Base-by-base conservation (phyloP, 306 rosid species). In the Fragaria vesca region DNA sequence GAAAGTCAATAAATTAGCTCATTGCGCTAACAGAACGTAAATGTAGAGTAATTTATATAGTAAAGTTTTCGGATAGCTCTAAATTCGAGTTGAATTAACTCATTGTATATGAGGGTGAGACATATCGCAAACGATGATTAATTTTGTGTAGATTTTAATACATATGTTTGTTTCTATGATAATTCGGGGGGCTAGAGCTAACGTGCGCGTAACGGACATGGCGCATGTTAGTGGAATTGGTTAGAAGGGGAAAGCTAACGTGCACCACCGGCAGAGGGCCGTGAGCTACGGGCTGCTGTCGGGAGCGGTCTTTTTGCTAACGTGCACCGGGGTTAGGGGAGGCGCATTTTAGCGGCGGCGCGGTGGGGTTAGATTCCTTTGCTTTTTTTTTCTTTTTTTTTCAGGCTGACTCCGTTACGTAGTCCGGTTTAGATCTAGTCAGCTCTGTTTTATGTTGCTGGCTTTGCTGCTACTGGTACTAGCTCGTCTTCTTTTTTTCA, bases 171-270 rank as follows among this genome's bases (percentile, higher is more conserved):
- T 60, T 60, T 32, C 36, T 63, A 17, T 42, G 45, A 8, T 42
- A 42, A 8, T 15, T 65, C 15, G 9, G 15, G 38, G n/a, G 8
- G 12, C 8, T 65, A 5, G 65, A 36, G 8, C 76, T 73, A 73
- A 48, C 69, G 17, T 63, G 73, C 18, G 17, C 68, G 1, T 12
- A 15, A 7, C 13, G 40, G 55, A n/a, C 26, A 47, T 62, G 76
- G 79, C 60, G 46, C 66, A 52, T 57, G 55, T 73, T 54, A 57
- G 79, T 16, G 66, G 40, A 6, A 17, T 70, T 46, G 58, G 58
- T 46, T 28, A 4, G 40, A 62, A 80, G 73, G 85, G 6, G 30
- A 7, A 45, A 20, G 32, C 74, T 38, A 30, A 68, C 42, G 7
- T 51, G 6, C 57, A 4, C 45, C 13, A 50, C 9, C 9, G 12